Conservation (phyloP, 148 eudicot species). For the Rhododendron ovatum region DNA sequence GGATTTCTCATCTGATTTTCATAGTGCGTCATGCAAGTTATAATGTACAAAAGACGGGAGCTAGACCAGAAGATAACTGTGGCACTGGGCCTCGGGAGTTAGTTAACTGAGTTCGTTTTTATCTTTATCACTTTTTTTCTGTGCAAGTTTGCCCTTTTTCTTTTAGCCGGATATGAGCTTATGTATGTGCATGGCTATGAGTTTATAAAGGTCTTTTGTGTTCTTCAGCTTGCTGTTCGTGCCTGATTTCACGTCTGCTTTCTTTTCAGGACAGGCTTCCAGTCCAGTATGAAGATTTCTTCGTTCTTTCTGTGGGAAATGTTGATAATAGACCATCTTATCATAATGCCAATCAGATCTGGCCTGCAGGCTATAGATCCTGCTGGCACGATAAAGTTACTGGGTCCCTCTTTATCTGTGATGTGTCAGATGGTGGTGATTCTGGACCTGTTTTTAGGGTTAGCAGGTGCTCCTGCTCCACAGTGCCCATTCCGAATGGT, state of each 20-base stretch:
- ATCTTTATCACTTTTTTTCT: not conserved
- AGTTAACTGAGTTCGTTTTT: conserved; percentile 29
- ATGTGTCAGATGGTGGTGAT: conserved; percentile 65
- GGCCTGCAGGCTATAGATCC: conserved; percentile 68
- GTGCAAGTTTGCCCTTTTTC: not conserved
- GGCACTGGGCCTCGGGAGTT: conserved; percentile 21
- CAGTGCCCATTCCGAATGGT: conserved; percentile 49
- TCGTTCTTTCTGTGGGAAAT: conserved; percentile 57
- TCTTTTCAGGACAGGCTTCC: conserved; percentile 60
- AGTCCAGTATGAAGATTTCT: conserved; percentile 67
- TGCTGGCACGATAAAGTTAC: conserved; percentile 80
- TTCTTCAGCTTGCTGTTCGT: not conserved
- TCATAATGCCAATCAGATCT: conserved; percentile 47
- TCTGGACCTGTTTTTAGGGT: conserved; percentile 54
- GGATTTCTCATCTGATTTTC: conserved; percentile 14
- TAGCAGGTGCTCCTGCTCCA: conserved; percentile 50
- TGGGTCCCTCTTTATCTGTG: conserved; percentile 60
- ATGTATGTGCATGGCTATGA: not conserved
- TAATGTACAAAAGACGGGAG: conserved; percentile 14
- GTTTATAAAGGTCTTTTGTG: not conserved
- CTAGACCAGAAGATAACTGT: conserved; percentile 25
- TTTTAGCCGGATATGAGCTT: not conserved
- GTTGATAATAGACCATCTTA: conserved; percentile 52
- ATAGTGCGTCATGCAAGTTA: conserved; percentile 10
- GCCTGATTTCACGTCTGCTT: conserved; percentile 1